Evolutionary conservation across 495 filamentous ascomycete genomes (phyloP), one percentile per base, ranked within the genome.

Genomic region (Lichina pygmaea): DNA sequence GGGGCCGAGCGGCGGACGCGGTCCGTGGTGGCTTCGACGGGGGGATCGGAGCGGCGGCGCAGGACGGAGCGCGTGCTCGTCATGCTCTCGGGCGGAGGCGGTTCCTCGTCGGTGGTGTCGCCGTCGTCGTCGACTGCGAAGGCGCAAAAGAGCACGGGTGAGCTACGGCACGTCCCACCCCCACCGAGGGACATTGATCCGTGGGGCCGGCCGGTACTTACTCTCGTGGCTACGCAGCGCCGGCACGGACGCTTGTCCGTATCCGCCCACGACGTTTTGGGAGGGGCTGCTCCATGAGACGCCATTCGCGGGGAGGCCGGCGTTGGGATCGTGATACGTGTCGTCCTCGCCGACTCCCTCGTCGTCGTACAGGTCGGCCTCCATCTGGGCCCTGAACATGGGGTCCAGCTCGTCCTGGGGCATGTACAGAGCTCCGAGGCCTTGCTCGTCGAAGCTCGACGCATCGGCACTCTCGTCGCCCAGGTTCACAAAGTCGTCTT

Each of bases 101-200:
- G 62, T 45, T 85, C 81, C 62, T 86, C 81, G 53, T 86, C 81
- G 51, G 81, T 86, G 36, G 81, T 86, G 51, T 84, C 81, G 45
- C 81, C 80, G 61, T 71, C 61, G 61, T 71, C 61, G 52, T 86
- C 81, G 56, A 77, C 80, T 86, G 60, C 24, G 4, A 24, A 24
- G 24, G 24, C 24, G 24, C 24, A 4, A 1, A 24, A 24, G 24
- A 24, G 24, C 24, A 24, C 24, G 24, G 24, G 24, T 24, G 24
- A 24, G 24, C 24, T 24, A 24, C 4, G 24, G 24, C 24, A 24
- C 24, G 1, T 24, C 24, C 24, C 24, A 24, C 24, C 24, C 24
- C 4, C 24, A 24, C 24, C 24, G 24, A 24, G 24, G 24, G 24
- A 24, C 24, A 4, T 24, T 24, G 24, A 4, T 24, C 24, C 24